phyloP scores from a whole-genome alignment of 2,329 filamentous ascomycete genomes.

The Neonectria punicea region DNA sequence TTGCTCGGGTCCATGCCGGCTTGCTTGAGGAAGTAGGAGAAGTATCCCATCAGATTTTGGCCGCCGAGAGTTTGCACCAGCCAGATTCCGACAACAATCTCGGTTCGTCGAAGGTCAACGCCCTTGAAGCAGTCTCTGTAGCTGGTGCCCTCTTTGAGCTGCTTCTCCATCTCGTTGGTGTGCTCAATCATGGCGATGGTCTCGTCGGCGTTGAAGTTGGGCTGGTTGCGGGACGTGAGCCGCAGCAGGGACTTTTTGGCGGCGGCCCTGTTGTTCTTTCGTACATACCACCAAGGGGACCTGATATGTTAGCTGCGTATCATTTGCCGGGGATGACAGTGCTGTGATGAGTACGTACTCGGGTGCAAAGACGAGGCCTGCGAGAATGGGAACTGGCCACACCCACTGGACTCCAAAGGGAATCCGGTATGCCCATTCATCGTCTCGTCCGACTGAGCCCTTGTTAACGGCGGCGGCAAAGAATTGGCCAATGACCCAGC shows the following conservation, averaged over 20 bases:
- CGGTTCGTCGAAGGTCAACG: conserved; percentile 62
- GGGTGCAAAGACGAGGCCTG: conserved; percentile 57
- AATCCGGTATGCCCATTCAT: conserved; percentile 61
- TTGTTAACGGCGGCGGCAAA: conserved; percentile 60
- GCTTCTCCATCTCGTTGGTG: conserved; percentile 61
- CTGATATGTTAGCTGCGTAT: conserved; percentile 32
- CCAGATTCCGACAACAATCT: conserved; percentile 62
- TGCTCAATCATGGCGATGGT: conserved; percentile 65
- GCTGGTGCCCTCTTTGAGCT: conserved; percentile 53
- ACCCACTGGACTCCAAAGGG: conserved; percentile 65
- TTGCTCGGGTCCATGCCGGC: conserved; percentile 57
- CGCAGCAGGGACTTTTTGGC: conserved; percentile 55
- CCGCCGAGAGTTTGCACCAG: conserved; percentile 61
- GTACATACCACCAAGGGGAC: conserved; percentile 63
- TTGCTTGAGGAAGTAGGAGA: conserved; percentile 57
- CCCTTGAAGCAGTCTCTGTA: conserved; percentile 65
- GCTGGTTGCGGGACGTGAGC: conserved; percentile 52
- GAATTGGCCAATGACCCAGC: conserved; percentile 67
- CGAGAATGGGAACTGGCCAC: conserved; percentile 60
- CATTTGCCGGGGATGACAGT: background rate
- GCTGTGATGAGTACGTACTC: conserved; percentile 46
- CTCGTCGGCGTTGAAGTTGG: conserved; percentile 56
- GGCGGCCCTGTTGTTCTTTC: conserved; percentile 53
- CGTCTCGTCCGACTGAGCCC: conserved; percentile 50
- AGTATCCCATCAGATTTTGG: conserved; percentile 61